Conservation (phyloP, 306 rosid species). For the Lotus japonicus region DNA sequence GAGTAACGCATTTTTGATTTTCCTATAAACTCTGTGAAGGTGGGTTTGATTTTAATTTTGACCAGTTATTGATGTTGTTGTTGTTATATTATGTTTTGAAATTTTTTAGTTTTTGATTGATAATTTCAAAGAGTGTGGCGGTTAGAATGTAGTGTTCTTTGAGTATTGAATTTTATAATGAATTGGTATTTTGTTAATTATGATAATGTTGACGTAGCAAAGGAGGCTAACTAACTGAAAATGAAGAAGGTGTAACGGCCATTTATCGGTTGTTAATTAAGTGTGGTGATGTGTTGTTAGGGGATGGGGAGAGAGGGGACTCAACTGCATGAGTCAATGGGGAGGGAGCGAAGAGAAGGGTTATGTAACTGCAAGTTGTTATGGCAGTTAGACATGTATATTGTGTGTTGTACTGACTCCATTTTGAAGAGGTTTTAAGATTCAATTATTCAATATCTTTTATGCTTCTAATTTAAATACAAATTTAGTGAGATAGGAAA, state of each 20-base stretch:
- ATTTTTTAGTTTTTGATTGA: too few relatives aligned
- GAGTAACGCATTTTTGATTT: conserved; percentile 34
- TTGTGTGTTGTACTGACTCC: background rate
- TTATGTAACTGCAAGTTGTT: conserved; percentile 29
- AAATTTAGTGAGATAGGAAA: too few relatives aligned
- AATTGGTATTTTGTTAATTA: background rate
- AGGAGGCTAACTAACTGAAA: conserved; percentile 17
- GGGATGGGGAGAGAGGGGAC: background rate
- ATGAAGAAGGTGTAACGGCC: conserved; percentile 12
- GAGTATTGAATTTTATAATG: background rate
- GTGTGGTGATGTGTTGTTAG: conserved; percentile 13
- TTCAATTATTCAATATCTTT: background rate
- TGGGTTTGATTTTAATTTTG: background rate
- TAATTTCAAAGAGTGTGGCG: conserved; percentile 22
- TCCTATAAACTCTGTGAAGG: conserved; percentile 20
- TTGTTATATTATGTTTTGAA: too few relatives aligned
- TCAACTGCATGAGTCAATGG: conserved; percentile 9
- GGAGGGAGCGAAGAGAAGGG: background rate
- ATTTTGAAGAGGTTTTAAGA: background rate
- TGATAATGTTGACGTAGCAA: conserved; percentile 3
- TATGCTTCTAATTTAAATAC: too few relatives aligned
- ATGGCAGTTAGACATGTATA: conserved; percentile 28
- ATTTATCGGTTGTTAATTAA: conserved; percentile 2
- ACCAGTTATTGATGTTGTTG: background rate
- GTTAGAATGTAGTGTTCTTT: conserved; percentile 16